Evolutionary conservation across 345 rosid species (phyloP), one percentile per base, ranked within the genome.

Genomic region (Eucalyptus cloeziana): DNA sequence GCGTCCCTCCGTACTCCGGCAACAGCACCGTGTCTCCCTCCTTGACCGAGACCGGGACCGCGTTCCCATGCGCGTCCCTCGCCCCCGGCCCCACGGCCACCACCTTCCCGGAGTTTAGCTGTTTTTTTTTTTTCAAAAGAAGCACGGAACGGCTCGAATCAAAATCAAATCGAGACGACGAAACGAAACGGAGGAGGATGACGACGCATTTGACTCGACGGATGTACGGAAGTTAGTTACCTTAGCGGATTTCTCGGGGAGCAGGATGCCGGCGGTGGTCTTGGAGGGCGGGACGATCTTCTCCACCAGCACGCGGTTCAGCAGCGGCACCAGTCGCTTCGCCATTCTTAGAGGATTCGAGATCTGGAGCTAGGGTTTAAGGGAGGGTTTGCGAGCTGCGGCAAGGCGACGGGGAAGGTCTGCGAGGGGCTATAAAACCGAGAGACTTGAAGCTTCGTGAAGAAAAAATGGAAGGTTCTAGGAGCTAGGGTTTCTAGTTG

Each of bases 11-110:
- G 89, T 93, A 96, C 71, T 95, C 98, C 6, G 99, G 98, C 90
- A 97, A 91, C 81, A 97, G 99, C 86, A 96, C 99, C 16, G 95
- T 93, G 89, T 97, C 99, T 14, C 98, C 98, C 94, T 97, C 98
- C 93, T 96, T 97, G 2, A 97, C 94, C 5, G 94, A 89, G 19
- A 95, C 92, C 27, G 96, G 94, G 56, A 96, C 91, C n/a, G 91
- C 52, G 22, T 95, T 95, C 86, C 98, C 98, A 15, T 95, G 96
- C 58, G 87, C 91, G 90, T 89, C 95, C 25, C 94, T 92, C 76
- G 92, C 89, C 44, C 99, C 98, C 22, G 97, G 96, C 19, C 98
- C 99, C 22, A 94, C 96, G 1, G 98, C 96, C 37, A 97, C 89
- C 51, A 97, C 98, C 87, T 89, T 96, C 62, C 96, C 99, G 1